These are phyloP conservation scores for Fragaria vesca DNA, from an alignment of 306 rosid genomes.

Conservation along the genomic window DNA sequence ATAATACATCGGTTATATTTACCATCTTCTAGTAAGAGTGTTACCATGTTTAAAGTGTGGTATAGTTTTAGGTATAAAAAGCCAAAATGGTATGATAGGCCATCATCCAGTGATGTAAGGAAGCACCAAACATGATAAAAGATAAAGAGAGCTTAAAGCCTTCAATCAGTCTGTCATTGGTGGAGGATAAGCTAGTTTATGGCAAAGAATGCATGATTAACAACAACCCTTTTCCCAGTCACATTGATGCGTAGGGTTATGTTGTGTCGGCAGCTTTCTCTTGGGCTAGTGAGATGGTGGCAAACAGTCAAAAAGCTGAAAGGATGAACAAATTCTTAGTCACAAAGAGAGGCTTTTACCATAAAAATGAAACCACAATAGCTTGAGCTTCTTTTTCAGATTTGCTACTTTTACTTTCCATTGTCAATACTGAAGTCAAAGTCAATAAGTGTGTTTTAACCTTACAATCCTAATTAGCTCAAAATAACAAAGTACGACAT, in stretches of 20 bases:
- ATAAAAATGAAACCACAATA: background rate
- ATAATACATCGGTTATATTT: too few species aligned
- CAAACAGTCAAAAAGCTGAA: background rate
- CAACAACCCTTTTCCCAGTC: background rate
- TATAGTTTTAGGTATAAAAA: too few species aligned
- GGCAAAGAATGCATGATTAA: background rate
- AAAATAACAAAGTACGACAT: background rate
- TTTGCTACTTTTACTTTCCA: background rate
- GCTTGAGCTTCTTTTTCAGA: background rate
- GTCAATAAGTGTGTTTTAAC: conserved; percentile 12
- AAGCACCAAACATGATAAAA: background rate
- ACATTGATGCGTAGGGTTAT: background rate
- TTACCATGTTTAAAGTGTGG: too few species aligned
- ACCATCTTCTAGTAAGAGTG: too few species aligned
- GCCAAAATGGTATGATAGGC: background rate
- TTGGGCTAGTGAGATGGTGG: conserved; percentile 2
- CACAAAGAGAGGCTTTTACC: conserved; percentile 4
- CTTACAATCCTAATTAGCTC: background rate
- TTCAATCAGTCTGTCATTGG: conserved; percentile 4
- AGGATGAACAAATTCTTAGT: background rate
- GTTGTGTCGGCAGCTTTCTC: conserved; percentile 33
- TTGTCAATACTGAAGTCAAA: conserved; percentile 30
- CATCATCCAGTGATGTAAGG: background rate
- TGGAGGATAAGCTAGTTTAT: background rate
- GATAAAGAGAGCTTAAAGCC: background rate